Percentiles rank a stretch among this genome's conserved stretches.
Evolutionary conservation across 2,329 filamentous ascomycete species (phyloP).

Genomic region (Rasamsonia emersonii): DNA sequence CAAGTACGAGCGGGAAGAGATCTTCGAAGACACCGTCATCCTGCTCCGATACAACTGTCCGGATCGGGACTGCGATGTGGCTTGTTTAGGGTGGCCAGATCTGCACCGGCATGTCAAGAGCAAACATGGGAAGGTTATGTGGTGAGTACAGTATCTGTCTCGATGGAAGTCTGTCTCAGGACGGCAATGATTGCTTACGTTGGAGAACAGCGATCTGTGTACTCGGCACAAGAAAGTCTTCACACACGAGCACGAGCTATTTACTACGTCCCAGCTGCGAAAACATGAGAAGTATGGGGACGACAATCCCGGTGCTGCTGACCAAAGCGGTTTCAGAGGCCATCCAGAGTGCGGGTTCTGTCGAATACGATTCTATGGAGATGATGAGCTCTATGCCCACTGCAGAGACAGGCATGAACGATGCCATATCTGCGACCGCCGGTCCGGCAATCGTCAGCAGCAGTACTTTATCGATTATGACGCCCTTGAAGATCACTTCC

Average conservation of each 20-base stretch:
- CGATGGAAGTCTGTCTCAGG: constrained; percentile 6
- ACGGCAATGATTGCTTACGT: neutral
- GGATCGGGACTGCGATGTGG: constrained; percentile 72
- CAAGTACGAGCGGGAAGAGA: constrained; percentile 78
- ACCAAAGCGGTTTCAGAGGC: constrained; percentile 93
- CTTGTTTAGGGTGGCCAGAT: constrained; percentile 72
- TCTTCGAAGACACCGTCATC: constrained; percentile 82
- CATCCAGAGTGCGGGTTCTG: constrained; percentile 95
- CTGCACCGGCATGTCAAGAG: constrained; percentile 73
- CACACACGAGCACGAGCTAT: constrained; percentile 93
- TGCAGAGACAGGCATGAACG: constrained; percentile 90
- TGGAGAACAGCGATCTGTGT: constrained; percentile 60
- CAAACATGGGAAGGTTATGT: constrained; percentile 80
- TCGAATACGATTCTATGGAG: constrained; percentile 83
- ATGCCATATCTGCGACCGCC: constrained; percentile 85
- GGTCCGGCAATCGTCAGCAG: constrained; percentile 54
- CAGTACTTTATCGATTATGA: constrained; percentile 91
- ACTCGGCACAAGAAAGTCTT: constrained; percentile 96
- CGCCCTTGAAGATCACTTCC: constrained; percentile 77
- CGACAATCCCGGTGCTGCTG: constrained; percentile 76
- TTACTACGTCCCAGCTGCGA: constrained; percentile 69
- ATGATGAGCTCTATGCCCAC: constrained; percentile 89
- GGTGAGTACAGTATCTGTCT: constrained; percentile 35
- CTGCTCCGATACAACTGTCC: constrained; percentile 93
- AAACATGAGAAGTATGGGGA: constrained; percentile 87